Percentiles rank a stretch among this genome's conserved stretches.
These are phyloP conservation scores for Hemisphaericaspora xylofermentans DNA, from an alignment of 1,139 yeast species.

Conservation along the genomic window DNA sequence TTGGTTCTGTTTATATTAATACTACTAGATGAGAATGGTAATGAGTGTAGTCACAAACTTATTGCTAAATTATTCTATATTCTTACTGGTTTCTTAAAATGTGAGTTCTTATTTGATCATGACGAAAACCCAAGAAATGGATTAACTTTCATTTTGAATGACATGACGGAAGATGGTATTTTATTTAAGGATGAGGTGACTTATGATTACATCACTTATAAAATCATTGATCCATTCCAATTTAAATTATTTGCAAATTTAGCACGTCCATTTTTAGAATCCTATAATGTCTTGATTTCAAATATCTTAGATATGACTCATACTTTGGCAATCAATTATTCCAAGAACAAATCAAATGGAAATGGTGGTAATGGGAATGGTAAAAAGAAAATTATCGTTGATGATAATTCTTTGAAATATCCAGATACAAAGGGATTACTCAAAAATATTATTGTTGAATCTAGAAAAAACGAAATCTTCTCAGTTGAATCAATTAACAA, in stretches of 20 bases:
- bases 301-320: slow-evolving; percentile 21
- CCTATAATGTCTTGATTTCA: slow-evolving; percentile 35
- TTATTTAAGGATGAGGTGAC: slow-evolving; percentile 16
- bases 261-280: slow-evolving; percentile 41
- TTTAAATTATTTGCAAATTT: slow-evolving; percentile 25
- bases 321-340: slow-evolving; percentile 13
- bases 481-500: slow-evolving; percentile 40
- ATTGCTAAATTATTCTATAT: slow-evolving; percentile 34
- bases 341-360: slow-evolving; percentile 11
- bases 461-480: slow-evolving; percentile 16
- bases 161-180: slow-evolving; percentile 21
- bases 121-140: slow-evolving; percentile 33
- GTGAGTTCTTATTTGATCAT: slow-evolving; percentile 48
- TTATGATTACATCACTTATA: slow-evolving; percentile 20
- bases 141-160: slow-evolving; percentile 30
- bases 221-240: slow-evolving; percentile 24
- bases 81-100: slow-evolving; percentile 41
- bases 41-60: slow-evolving; percentile 17
- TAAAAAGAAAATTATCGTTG: slow-evolving; percentile 10
- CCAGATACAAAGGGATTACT: slow-evolving; percentile 44
- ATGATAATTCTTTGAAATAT: slow-evolving; percentile 17
- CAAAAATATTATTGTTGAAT: slow-evolving; percentile 27
- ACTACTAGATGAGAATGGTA: slow-evolving; percentile 15
- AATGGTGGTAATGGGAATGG: slow-evolving; percentile 7
- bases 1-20: slow-evolving; percentile 34